phyloP scores from a whole-genome alignment of 176 grass and related monocot genomes.

The Oryza punctata region DNA sequence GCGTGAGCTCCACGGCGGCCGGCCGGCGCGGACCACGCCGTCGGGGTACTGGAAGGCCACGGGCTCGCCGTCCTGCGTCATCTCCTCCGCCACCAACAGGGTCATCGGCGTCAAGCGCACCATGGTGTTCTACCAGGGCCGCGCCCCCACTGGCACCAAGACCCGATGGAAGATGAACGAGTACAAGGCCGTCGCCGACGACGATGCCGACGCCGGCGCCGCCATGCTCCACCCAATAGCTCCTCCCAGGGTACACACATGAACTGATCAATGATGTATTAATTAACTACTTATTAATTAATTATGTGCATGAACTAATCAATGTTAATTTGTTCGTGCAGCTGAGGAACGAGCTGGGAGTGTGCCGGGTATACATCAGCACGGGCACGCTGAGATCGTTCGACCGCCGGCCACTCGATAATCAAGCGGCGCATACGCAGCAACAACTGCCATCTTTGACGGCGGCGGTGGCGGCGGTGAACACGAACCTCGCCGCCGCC shows the following conservation, averaged over 20 bases:
- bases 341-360: conserved; percentile 67
- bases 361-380: conserved; percentile 72
- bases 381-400: conserved; percentile 58
- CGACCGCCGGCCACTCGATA: conserved; percentile 61
- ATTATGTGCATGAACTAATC: not conserved
- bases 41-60: conserved; percentile 75
- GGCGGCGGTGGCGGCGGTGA: not conserved
- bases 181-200: conserved; percentile 50
- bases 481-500: not conserved
- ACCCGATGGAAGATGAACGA: conserved; percentile 92
- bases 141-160: conserved; percentile 50
- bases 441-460: not conserved
- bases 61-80: conserved; percentile 46
- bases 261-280: no score
- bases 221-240: not conserved
- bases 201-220: not conserved
- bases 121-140: conserved; percentile 86
- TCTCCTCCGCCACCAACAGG: conserved; percentile 38
- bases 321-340: not conserved
- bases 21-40: conserved; percentile 56
- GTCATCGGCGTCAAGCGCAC: conserved; percentile 67
- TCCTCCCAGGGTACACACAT: not conserved
- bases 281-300: not conserved
- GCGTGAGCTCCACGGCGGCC: conserved; percentile 44
- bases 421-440: not conserved